Base-by-base conservation (phyloP, 73 alveolate species). In the Paramecium biaurelia region DNA sequence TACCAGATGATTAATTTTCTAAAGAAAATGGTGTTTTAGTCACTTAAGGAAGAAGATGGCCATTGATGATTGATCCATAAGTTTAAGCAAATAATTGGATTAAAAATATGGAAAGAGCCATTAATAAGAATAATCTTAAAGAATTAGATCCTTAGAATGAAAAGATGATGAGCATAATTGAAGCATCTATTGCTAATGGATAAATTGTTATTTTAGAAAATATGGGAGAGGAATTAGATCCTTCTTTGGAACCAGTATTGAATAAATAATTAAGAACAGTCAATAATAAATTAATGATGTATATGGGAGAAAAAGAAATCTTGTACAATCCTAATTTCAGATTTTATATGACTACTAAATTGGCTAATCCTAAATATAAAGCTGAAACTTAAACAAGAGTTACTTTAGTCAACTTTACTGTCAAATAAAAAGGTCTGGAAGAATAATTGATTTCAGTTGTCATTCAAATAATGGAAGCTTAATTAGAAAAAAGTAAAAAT, bases 211-310 rank as follows among this genome's bases (percentile, higher is more conserved):
- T 89, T 7, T 47, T 89, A 7, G 85, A 89, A 70, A 85, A 97
- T 92, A 97, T 97, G 42, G 99, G 95, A 70, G 98, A 99, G 93
- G 99, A 98, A 70, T 86, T 98, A 76, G 99, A 99, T 94, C 99
- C 99, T n/a, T 94, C 99, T 2, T 96, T 99, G 32, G 99, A 99
- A 92, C 99, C 99, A 58, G 96, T 99, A 89, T 94, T 99, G 56
- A 96, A 97, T 41, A 97, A 97, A 85, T 93, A 98, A 53, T 56
- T 95, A 89, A 92, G 86, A 53, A 95, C 90, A 82, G 92, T 95
- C 42, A 87, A 92, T 10, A 95, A 95, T 85, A 94, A 76, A 56
- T 56, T 63, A 18, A 57, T 88, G 92, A 94, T 97, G 85, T 95
- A 97, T 85, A 85, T 98, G 10, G 99, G 99, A n/a, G 99, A 95